Evolutionary conservation across 1,139 yeast genomes (phyloP).

Genomic region (Debaryomycetaceae sp.): DNA sequence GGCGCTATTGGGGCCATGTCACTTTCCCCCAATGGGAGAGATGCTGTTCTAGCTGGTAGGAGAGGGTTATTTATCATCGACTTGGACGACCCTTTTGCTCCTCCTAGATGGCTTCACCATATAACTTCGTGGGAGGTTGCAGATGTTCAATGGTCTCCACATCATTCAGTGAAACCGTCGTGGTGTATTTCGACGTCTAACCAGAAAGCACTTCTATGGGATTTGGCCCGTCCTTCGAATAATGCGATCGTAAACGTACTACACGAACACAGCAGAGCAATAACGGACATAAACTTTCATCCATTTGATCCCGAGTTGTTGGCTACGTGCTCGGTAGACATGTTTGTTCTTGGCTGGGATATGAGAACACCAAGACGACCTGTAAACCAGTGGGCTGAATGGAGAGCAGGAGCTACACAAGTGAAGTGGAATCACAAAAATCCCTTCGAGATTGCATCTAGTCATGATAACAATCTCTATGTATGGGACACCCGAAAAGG

Average conservation of each 20-base stretch:
- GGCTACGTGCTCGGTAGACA: slow-evolving; percentile 92
- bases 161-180: slow-evolving; percentile 69
- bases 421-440: slow-evolving; percentile 88
- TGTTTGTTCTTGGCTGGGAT: slow-evolving; percentile 88
- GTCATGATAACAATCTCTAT: slow-evolving; percentile 77
- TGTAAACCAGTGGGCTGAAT: slow-evolving; percentile 77
- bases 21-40: slow-evolving; percentile 87
- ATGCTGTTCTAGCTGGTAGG: slow-evolving; percentile 88
- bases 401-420: slow-evolving; percentile 93
- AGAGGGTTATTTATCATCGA: slow-evolving; percentile 88
- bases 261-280: slow-evolving; percentile 89
- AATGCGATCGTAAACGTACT: slow-evolving; percentile 82
- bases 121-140: slow-evolving; percentile 98
- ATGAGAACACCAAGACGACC: slow-evolving; percentile 74
- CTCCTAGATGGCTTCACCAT: slow-evolving; percentile 92
- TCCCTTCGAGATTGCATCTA: slow-evolving; percentile 73
- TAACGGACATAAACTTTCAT: slow-evolving; percentile 92
- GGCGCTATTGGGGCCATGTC: slow-evolving; percentile 95
- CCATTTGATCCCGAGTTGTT: slow-evolving; percentile 83
- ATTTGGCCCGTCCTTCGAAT: slow-evolving; percentile 69
- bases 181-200: slow-evolving; percentile 95
- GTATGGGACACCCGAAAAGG: slow-evolving; percentile 90
- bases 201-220: slow-evolving; percentile 95
- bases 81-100: slow-evolving; percentile 89
- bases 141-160: slow-evolving; percentile 97